A percentile compares a stretch with the other conserved stretches of the same genome.
These are phyloP conservation scores for Dendrocalamus sinicus DNA, from an alignment of 176 grass and related monocot species.

Conservation along the genomic window DNA sequence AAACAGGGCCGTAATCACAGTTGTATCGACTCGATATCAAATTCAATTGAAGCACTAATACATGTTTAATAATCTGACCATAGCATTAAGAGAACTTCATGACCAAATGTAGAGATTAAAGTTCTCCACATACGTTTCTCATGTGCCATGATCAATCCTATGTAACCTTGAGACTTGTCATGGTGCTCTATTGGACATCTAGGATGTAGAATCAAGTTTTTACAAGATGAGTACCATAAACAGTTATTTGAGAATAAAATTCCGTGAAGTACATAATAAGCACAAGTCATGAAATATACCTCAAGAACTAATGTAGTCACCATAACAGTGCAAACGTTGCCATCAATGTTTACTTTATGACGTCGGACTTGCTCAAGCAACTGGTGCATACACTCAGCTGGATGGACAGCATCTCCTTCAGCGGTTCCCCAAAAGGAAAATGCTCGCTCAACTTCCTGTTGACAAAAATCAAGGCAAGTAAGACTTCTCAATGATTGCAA, in stretches of 20 bases:
- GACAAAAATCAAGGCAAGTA: constrained; percentile 24
- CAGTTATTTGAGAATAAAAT: not conserved
- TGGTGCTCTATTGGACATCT: constrained; percentile 9
- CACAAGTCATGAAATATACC: constrained; percentile 52
- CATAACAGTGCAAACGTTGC: constrained; percentile 98
- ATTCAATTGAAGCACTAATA: not conserved
- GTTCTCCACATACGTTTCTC: not conserved
- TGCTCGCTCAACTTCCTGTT: constrained; percentile 84
- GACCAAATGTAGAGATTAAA: not conserved
- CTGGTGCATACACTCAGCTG: constrained; percentile 98
- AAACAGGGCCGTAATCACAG: too few relatives aligned
- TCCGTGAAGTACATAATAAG: not conserved
- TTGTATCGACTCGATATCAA: not conserved
- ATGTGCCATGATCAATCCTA: not conserved
- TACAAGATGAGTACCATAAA: not conserved
- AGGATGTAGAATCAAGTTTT: not conserved
- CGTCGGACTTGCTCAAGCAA: constrained; percentile 90
- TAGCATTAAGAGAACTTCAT: not conserved
- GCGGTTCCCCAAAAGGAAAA: constrained; percentile 82
- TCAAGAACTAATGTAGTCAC: constrained; percentile 99
- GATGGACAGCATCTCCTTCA: constrained; percentile 82
- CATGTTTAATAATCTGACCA: constrained; percentile 1
- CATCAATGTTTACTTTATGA: constrained; percentile 96
- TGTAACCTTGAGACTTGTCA: constrained; percentile 9
- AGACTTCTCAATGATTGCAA: constrained; percentile 24